These are phyloP conservation scores for Geotrichum klebahnii DNA, from an alignment of 1,139 yeast genomes.

Conservation along the genomic window DNA sequence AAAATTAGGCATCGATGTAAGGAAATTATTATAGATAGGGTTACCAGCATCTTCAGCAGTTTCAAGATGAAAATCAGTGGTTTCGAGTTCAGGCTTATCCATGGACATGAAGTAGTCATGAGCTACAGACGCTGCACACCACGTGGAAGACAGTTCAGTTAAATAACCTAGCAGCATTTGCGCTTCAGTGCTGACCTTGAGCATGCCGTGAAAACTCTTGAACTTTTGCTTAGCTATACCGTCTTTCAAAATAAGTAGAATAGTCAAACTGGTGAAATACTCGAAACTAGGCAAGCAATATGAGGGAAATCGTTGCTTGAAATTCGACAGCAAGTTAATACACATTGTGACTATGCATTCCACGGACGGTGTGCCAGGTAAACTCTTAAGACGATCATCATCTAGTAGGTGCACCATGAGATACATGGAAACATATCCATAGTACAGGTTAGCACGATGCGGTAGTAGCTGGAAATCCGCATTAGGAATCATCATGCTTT, in stretches of 20 bases:
- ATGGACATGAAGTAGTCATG: conserved; percentile 21
- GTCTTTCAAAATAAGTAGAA: conserved; percentile 21
- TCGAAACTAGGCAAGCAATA: conserved; percentile 23
- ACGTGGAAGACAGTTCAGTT: conserved; percentile 21
- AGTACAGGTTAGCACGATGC: conserved; percentile 24
- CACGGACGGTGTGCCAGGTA: conserved; percentile 14
- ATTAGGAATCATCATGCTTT: conserved; percentile 16
- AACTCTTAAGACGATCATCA: conserved; percentile 11
- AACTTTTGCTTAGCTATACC: conserved; percentile 13
- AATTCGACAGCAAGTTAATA: conserved; percentile 17
- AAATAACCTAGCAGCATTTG: conserved; percentile 21
- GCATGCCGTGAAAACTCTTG: conserved; percentile 12
- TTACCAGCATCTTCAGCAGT: too few species aligned
- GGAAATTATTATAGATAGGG: conserved; percentile 15
- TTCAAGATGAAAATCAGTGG: background rate
- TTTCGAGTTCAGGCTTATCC: conserved; percentile 3
- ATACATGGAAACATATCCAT: conserved; percentile 22
- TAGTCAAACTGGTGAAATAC: conserved; percentile 23
- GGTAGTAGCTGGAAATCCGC: conserved; percentile 20
- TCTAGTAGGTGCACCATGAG: conserved; percentile 18
- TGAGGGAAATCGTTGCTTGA: conserved; percentile 16
- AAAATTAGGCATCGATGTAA: conserved; percentile 16
- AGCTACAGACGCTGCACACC: conserved; percentile 24
- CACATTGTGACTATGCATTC: conserved; percentile 19
- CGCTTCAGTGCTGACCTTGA: conserved; percentile 17